A percentile compares a stretch with the other conserved stretches of the same genome.
Evolutionary conservation across 768 basidiomycete species (phyloP).

Genomic region (Termitomyces sp.): DNA sequence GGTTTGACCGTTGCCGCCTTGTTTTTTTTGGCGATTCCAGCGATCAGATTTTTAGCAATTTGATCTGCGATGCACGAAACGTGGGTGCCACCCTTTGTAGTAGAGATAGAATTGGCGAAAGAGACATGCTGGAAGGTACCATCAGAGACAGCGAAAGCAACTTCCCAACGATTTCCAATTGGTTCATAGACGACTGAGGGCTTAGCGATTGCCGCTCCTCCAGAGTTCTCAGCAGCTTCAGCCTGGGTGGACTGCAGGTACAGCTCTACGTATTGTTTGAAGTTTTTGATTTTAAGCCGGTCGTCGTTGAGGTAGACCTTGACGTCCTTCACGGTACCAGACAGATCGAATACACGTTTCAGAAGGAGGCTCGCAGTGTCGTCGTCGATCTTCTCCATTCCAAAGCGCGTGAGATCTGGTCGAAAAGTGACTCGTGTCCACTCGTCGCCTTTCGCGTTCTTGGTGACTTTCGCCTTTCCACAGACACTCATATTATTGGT

Average conservation of each 20-base stretch:
- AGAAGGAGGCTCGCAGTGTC: slow-evolving; percentile 85
- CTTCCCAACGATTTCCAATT: slow-evolving; percentile 82
- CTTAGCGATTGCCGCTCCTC: slow-evolving; percentile 75
- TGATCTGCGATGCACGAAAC: slow-evolving; percentile 83
- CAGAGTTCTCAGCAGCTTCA: slow-evolving; percentile 61
- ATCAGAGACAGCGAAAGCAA: slow-evolving; percentile 92
- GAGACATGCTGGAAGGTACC: slow-evolving; percentile 92
- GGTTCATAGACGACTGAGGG: slow-evolving; percentile 79
- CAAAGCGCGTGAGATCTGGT: slow-evolving; percentile 88
- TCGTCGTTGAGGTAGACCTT: slow-evolving; percentile 95
- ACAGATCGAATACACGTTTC: slow-evolving; percentile 95
- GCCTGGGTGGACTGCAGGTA: slow-evolving; percentile 77
- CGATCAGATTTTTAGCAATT: slow-evolving; percentile 77
- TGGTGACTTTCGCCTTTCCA: slow-evolving; percentile 89
- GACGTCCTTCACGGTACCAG: slow-evolving; percentile 88
- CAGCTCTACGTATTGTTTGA: slow-evolving; percentile 96
- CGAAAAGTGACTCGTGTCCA: slow-evolving; percentile 91
- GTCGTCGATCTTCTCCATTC: slow-evolving; percentile 86
- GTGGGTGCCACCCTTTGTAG: slow-evolving; percentile 94
- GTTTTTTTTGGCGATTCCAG: slow-evolving; percentile 92
- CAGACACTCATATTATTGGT: slow-evolving; percentile 88
- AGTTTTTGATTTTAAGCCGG: slow-evolving; percentile 86
- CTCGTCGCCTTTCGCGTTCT: slow-evolving; percentile 81
- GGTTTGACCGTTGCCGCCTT: slow-evolving; percentile 93
- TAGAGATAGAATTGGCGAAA: slow-evolving; percentile 96